phyloP scores from a whole-genome alignment of 192 early-diverging fungal genomes.

The Umbelopsis ramanniana region DNA sequence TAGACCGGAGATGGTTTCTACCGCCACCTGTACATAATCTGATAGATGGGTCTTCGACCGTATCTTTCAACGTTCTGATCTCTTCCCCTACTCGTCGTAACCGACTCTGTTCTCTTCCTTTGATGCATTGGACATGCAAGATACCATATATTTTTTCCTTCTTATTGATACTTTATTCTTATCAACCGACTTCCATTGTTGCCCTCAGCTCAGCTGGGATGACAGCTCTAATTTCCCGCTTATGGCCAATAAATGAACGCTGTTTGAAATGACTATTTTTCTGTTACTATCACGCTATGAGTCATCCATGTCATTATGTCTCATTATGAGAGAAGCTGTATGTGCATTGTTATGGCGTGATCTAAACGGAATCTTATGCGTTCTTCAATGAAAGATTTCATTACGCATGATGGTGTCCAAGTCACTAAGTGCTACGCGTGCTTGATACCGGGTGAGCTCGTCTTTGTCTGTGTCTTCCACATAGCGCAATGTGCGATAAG shows the following conservation, averaged over 20 bases:
- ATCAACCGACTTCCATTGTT: neutral
- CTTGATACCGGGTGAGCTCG: conserved; percentile 72
- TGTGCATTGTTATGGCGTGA: conserved; percentile 7
- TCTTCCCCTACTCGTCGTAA: neutral
- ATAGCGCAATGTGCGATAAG: conserved; percentile 62
- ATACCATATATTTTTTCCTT: conserved; percentile 4
- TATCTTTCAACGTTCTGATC: conserved; percentile 4
- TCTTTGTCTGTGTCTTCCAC: conserved; percentile 72
- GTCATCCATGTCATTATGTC: neutral
- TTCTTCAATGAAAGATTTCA: conserved; percentile 32
- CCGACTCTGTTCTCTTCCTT: neutral
- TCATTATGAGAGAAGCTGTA: neutral
- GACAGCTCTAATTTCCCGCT: conserved; percentile 9
- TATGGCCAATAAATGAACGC: neutral
- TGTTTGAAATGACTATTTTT: neutral
- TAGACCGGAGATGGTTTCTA: conserved; percentile 1
- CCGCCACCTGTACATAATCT: conserved; percentile 2
- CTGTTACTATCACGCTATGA: neutral
- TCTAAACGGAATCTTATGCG: neutral
- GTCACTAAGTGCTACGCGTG: conserved; percentile 71
- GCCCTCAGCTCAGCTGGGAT: conserved; percentile 1
- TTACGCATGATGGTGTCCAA: conserved; percentile 62
- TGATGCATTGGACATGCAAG: conserved; percentile 18
- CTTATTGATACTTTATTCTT: conserved; percentile 6
- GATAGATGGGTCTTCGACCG: neutral